Conservation (phyloP, 2,329 filamentous ascomycete genomes). For the Tetracladium maxilliforme region DNA sequence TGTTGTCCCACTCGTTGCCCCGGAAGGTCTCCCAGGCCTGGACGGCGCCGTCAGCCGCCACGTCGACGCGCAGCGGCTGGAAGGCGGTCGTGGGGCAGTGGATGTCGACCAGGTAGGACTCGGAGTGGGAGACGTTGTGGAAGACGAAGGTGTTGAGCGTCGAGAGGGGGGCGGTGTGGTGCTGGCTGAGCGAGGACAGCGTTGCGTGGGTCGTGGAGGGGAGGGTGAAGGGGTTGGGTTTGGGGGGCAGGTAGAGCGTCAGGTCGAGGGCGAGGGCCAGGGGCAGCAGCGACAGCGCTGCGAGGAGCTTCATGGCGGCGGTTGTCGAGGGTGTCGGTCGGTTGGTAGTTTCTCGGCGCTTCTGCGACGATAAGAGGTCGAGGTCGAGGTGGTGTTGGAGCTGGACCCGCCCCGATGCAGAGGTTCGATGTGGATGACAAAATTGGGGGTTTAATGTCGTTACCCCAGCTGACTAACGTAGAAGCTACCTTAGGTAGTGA, state of each 20-base stretch:
- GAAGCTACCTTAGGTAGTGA: too few relatives aligned
- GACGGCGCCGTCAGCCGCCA: slow-evolving; percentile 27
- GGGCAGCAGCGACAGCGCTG: slow-evolving; percentile 18
- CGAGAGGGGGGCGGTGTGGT: slow-evolving; percentile 47
- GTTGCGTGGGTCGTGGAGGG: slow-evolving; percentile 47
- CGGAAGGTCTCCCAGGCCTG: slow-evolving; percentile 73
- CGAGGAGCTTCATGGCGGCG: slow-evolving; percentile 7
- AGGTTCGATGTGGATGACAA: background rate
- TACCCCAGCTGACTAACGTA: too few relatives aligned
- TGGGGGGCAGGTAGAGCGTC: slow-evolving; percentile 10
- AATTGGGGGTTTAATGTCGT: background rate
- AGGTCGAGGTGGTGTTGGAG: background rate
- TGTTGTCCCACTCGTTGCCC: slow-evolving; percentile 82
- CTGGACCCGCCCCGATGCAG: background rate
- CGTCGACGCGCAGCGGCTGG: slow-evolving; percentile 67
- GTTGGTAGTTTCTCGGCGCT: background rate
- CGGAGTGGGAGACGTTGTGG: slow-evolving; percentile 44
- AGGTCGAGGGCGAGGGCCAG: slow-evolving; percentile 15
- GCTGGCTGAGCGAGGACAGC: slow-evolving; percentile 39
- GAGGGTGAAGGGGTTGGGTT: slow-evolving; percentile 22
- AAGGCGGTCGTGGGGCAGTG: slow-evolving; percentile 64
- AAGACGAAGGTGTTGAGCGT: slow-evolving; percentile 62
- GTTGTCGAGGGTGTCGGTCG: background rate
- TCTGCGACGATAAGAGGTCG: background rate
- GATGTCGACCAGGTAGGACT: slow-evolving; percentile 72